Percentiles rank a stretch among this genome's conserved stretches.
These are phyloP conservation scores for Guadua angustifolia DNA, from an alignment of 176 grass and related monocot species.

Conservation along the genomic window DNA sequence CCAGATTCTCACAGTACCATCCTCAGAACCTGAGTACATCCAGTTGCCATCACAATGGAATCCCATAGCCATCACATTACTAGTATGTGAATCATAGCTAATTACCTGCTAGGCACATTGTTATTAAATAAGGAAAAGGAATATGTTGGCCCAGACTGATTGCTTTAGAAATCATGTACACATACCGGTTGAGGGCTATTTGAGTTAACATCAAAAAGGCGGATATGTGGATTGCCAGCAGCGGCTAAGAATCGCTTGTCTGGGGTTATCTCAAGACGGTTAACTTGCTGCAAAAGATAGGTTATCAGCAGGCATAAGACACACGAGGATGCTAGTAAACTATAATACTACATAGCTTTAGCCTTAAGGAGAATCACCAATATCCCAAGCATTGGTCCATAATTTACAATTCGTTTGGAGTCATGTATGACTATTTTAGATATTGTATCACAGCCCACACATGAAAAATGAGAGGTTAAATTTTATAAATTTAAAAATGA, in stretches of 20 bases:
- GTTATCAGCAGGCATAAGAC: conserved; percentile 1
- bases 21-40: conserved; percentile 99
- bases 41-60: conserved; percentile 99
- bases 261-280: conserved; percentile 95
- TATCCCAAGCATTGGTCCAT: neutral
- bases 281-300: conserved; percentile 77
- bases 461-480: neutral
- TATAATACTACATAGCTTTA: neutral
- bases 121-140: conserved; percentile 18
- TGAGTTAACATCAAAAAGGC: conserved; percentile 94
- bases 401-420: conserved; percentile 4
- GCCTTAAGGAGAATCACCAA: neutral
- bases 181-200: conserved; percentile 80
- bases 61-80: conserved; percentile 98
- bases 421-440: neutral
- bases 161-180: conserved; percentile 26
- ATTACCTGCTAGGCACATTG: conserved; percentile 60
- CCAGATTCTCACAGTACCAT: conserved; percentile 97
- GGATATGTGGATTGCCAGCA: conserved; percentile 93
- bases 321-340: neutral
- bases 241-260: conserved; percentile 88
- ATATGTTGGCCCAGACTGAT: neutral
- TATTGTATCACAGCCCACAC: neutral
- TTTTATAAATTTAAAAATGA: neutral
- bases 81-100: conserved; percentile 97